phyloP scores from a whole-genome alignment of 768 basidiomycete genomes.

The Tulasnella sp. region DNA sequence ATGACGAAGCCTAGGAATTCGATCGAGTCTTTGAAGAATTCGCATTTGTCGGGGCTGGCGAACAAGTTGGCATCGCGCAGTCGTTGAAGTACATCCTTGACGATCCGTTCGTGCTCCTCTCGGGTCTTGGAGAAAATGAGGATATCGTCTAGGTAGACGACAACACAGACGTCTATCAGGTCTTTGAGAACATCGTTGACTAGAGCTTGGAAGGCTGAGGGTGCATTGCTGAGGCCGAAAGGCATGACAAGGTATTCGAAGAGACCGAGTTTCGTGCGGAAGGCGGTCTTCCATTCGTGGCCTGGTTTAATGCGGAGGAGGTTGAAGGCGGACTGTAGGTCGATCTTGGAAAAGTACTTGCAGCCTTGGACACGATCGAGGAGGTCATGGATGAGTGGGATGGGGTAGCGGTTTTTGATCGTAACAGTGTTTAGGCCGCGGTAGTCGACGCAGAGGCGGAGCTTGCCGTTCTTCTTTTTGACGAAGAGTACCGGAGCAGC shows the following conservation, averaged over 20 bases:
- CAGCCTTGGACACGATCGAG: slow-evolving; percentile 28
- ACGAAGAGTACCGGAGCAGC: slow-evolving; percentile 33
- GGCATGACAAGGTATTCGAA: slow-evolving; percentile 35
- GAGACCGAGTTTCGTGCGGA: slow-evolving; percentile 31
- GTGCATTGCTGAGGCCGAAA: slow-evolving; percentile 34
- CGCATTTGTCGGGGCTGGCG: slow-evolving; percentile 28
- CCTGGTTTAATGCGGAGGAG: slow-evolving; percentile 31
- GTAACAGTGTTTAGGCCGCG: slow-evolving; percentile 52
- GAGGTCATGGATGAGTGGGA: slow-evolving; percentile 31
- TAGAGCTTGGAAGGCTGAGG: slow-evolving; percentile 31
- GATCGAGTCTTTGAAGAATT: slow-evolving; percentile 6
- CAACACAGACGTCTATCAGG: slow-evolving; percentile 32
- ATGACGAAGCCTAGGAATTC: slow-evolving; percentile 30
- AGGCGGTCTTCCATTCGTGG: slow-evolving; percentile 34
- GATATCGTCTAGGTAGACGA: slow-evolving; percentile 32
- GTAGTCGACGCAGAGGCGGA: slow-evolving; percentile 32
- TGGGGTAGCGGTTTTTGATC: slow-evolving; percentile 30
- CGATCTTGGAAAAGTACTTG: slow-evolving; percentile 31
- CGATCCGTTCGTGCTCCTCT: slow-evolving; percentile 26
- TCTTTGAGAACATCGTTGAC: slow-evolving; percentile 31
- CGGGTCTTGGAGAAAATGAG: slow-evolving; percentile 29
- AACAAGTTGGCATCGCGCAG: slow-evolving; percentile 23
- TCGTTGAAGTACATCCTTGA: slow-evolving; percentile 25
- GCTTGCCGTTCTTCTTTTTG: slow-evolving; percentile 31
- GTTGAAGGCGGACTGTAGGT: slow-evolving; percentile 32